A percentile compares a stretch with the other conserved stretches of the same genome.
Conservation (phyloP, 768 basidiomycete species). For the Amanita polypyramis region DNA sequence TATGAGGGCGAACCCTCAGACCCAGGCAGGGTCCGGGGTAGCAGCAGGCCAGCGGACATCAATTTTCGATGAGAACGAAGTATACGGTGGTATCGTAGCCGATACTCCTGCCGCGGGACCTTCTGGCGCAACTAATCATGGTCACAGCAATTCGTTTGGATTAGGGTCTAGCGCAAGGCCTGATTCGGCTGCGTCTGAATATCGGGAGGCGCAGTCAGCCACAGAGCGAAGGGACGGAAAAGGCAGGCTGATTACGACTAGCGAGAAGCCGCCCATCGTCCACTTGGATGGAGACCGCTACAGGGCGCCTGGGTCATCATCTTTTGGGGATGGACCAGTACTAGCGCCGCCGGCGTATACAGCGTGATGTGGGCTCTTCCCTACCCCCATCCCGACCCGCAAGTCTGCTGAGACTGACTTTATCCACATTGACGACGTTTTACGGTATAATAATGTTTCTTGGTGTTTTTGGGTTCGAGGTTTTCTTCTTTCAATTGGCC, state of each 20-base stretch:
- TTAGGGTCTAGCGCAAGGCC: not conserved
- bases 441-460: not conserved
- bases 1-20: not conserved
- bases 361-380: not conserved
- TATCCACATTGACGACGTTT: no score
- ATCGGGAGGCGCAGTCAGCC: constrained; percentile 7
- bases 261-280: constrained; percentile 24
- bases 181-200: not conserved
- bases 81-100: constrained; percentile 2
- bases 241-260: constrained; percentile 17
- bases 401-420: not conserved
- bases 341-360: constrained; percentile 1
- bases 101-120: constrained; percentile 1
- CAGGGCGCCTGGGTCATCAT: constrained; percentile 9
- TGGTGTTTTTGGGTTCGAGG: not conserved
- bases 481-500: not conserved
- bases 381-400: not conserved
- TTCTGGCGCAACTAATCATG: not conserved
- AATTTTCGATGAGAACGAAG: not conserved
- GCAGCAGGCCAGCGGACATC: not conserved
- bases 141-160: not conserved
- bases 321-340: not conserved
- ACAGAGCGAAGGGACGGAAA: constrained; percentile 18
- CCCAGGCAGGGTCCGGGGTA: not conserved
- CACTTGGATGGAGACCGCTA: constrained; percentile 30